Evolutionary conservation across 805 yeast genomes (phyloP).

Genomic region (Saccharomycopsis selenospora): DNA sequence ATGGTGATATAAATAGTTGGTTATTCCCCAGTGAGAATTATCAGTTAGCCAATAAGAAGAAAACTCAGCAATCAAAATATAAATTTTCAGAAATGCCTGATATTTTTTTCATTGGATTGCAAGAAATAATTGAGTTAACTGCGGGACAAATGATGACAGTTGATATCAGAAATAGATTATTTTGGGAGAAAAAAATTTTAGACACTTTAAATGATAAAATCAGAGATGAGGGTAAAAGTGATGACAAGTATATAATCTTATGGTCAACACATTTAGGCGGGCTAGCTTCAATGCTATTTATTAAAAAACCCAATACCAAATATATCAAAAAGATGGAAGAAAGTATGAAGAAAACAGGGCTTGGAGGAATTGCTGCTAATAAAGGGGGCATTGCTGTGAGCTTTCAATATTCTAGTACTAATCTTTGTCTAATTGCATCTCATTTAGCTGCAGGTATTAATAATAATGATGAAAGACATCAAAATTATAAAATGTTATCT

Average conservation of each 20-base stretch:
- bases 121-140: conserved; percentile 80
- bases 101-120: conserved; percentile 74
- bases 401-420: conserved; percentile 56
- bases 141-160: conserved; percentile 78
- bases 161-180: conserved; percentile 51
- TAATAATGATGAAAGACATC: conserved; percentile 74
- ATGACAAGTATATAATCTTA: conserved; percentile 42
- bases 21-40: conserved; percentile 49
- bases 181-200: conserved; percentile 62
- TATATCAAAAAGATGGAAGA: conserved; percentile 59
- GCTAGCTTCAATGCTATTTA: conserved; percentile 60
- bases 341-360: conserved; percentile 79
- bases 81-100: conserved; percentile 43
- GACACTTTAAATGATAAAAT: conserved; percentile 36
- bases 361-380: conserved; percentile 82
- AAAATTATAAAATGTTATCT: conserved; percentile 73
- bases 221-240: conserved; percentile 8
- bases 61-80: background rate
- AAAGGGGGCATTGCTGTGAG: conserved; percentile 77
- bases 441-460: conserved; percentile 93
- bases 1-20: conserved; percentile 66
- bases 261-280: conserved; percentile 88
- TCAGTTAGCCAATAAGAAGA: background rate
- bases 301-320: conserved; percentile 44
- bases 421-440: conserved; percentile 71